Evolutionary conservation across 176 grass and related monocot species (phyloP).

Genomic region (Hyparrhenia diplandra): DNA sequence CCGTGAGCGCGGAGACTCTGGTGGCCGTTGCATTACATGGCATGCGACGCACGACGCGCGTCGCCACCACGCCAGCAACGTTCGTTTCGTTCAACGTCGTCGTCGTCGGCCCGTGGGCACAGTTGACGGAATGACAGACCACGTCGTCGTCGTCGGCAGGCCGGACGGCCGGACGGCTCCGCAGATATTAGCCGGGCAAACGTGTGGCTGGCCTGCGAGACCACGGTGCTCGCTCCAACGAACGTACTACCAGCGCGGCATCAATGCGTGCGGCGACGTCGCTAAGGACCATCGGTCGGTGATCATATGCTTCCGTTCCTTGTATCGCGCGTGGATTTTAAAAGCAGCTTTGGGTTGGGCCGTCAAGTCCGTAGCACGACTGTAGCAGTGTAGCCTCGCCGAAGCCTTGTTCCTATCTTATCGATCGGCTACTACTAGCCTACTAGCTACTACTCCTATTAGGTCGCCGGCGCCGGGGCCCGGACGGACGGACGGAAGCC

Average conservation of each 20-base stretch:
- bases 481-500: background rate
- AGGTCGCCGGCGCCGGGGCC: background rate
- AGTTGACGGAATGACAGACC: background rate
- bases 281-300: background rate
- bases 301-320: background rate
- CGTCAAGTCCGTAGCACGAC: background rate
- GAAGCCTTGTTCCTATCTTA: background rate
- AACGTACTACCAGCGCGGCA: background rate
- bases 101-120: background rate
- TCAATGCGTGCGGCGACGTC: slow-evolving; percentile 24
- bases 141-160: no score
- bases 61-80: background rate
- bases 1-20: slow-evolving; percentile 29
- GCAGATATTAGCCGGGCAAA: background rate
- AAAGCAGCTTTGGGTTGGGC: slow-evolving; percentile 1
- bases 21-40: background rate
- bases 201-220: no score
- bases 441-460: background rate
- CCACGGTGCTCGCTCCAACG: no score
- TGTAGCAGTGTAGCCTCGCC: no score
- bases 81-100: background rate
- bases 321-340: background rate
- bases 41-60: slow-evolving; percentile 8
- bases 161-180: background rate
- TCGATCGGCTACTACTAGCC: background rate